Conservation (phyloP, 345 rosid species). For the Euphorbia lathyris region DNA sequence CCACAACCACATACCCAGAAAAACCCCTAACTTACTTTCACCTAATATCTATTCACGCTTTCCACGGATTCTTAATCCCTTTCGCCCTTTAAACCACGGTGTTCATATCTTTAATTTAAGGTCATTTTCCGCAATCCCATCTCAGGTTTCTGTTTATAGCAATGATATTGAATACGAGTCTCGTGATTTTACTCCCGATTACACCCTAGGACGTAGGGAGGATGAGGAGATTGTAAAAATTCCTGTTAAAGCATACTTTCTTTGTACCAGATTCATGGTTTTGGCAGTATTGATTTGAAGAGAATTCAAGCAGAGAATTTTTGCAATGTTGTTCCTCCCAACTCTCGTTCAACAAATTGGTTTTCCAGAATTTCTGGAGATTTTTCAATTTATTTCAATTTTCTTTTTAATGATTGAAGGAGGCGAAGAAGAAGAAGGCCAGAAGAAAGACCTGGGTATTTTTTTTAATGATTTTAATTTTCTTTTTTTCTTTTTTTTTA, state of each 20-base stretch:
- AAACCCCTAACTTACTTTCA: conserved; percentile 20
- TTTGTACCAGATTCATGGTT: conserved; percentile 82
- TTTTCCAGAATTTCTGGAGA: no score
- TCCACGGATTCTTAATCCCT: no score
- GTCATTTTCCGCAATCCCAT: conserved; percentile 57
- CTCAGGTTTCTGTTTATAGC: conserved; percentile 44
- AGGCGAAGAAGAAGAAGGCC: no score
- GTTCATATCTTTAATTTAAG: conserved; percentile 25
- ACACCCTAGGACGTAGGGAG: conserved; percentile 38
- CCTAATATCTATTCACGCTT: no score
- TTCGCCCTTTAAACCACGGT: conserved; percentile 3
- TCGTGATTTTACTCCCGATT: conserved; percentile 33
- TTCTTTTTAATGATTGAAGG: no score
- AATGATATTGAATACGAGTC: conserved; percentile 52
- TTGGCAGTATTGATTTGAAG: conserved; percentile 97
- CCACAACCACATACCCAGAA: conserved; percentile 26
- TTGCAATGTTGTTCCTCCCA: conserved; percentile 73
- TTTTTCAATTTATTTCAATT: no score
- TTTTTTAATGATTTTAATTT: no score
- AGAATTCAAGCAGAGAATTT: conserved; percentile 88
- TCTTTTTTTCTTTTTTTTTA: no score
- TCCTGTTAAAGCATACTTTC: conserved; percentile 78
- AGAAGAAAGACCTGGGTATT: no score
- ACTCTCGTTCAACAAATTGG: conserved; percentile 89
- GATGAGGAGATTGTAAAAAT: conserved; percentile 63